Conservation (phyloP, 129 eudicot genomes). For the Lonicera japonica region DNA sequence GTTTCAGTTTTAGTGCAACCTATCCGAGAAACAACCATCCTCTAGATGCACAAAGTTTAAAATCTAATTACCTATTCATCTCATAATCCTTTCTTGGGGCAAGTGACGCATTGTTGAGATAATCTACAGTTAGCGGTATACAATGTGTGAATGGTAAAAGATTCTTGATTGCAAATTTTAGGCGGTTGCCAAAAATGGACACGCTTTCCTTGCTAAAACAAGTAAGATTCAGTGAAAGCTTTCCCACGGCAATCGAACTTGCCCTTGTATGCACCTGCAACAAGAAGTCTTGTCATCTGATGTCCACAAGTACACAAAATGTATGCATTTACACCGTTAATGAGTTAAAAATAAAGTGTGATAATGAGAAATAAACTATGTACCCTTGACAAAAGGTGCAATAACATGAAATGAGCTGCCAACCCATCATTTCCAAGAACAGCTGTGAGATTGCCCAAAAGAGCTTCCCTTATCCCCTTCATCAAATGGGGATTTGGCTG, state of each 20-base stretch:
- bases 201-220: slow-evolving; percentile 54
- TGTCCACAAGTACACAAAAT: not conserved
- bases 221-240: slow-evolving; percentile 70
- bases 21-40: not conserved
- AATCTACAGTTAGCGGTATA: slow-evolving; percentile 59
- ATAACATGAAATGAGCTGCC: slow-evolving; percentile 78
- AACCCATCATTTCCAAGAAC: slow-evolving; percentile 78
- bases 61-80: slow-evolving; percentile 54
- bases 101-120: slow-evolving; percentile 63
- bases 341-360: not conserved
- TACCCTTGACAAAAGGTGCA: slow-evolving; percentile 92
- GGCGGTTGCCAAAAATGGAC: slow-evolving; percentile 55
- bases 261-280: slow-evolving; percentile 78
- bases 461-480: slow-evolving; percentile 62
- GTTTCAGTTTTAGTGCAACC: not conserved
- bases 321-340: not conserved
- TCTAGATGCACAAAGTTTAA: not conserved
- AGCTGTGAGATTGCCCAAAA: slow-evolving; percentile 62
- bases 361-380: not conserved
- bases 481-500: slow-evolving; percentile 48
- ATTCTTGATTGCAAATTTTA: slow-evolving; percentile 41
- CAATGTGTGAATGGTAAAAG: slow-evolving; percentile 61
- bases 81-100: slow-evolving; percentile 78
- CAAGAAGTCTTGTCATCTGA: slow-evolving; percentile 1
- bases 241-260: slow-evolving; percentile 68